These are phyloP conservation scores for Alliaria petiolata DNA, from an alignment of 345 rosid genomes.

Conservation along the genomic window DNA sequence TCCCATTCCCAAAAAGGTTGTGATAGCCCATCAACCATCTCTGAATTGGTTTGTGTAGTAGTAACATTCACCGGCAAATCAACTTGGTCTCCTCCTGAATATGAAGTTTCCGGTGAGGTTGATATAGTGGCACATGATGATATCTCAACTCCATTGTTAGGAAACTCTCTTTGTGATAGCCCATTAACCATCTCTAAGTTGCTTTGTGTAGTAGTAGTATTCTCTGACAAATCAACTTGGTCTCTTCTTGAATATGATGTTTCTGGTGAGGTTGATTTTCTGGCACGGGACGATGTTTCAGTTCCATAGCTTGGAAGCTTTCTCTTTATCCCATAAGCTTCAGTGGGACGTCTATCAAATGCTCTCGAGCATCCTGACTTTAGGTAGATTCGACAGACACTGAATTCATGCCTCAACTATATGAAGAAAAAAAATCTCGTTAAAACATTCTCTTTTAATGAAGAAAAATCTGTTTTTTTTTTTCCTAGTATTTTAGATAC, in stretches of 20 bases:
- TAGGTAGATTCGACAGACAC: slow-evolving; percentile 30
- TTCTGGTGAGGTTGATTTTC: background rate
- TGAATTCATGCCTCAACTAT: slow-evolving; percentile 19
- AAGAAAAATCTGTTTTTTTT: background rate
- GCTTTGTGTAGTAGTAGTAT: background rate
- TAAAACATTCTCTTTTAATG: background rate
- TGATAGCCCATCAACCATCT: slow-evolving; percentile 25
- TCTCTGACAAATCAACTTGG: background rate
- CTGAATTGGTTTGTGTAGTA: slow-evolving; percentile 12
- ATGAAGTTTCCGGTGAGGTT: slow-evolving; percentile 15
- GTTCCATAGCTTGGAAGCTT: background rate
- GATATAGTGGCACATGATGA: slow-evolving; percentile 14
- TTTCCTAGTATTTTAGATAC: background rate
- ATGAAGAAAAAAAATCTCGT: background rate
- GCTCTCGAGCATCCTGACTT: slow-evolving; percentile 28
- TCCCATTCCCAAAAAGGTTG: slow-evolving; percentile 47
- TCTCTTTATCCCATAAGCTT: slow-evolving; percentile 3
- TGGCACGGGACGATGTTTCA: slow-evolving; percentile 7
- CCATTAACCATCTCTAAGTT: slow-evolving; percentile 19
- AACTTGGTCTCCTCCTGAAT: slow-evolving; percentile 8
- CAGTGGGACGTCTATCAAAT: slow-evolving; percentile 28
- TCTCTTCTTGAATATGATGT: background rate
- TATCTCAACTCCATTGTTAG: background rate
- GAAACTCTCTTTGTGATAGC: slow-evolving; percentile 17
- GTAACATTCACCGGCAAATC: background rate